Evolutionary conservation across 1,284 basidiomycete species (phyloP), one percentile per base, ranked within the genome.

Genomic region (Leccinum discolor): DNA sequence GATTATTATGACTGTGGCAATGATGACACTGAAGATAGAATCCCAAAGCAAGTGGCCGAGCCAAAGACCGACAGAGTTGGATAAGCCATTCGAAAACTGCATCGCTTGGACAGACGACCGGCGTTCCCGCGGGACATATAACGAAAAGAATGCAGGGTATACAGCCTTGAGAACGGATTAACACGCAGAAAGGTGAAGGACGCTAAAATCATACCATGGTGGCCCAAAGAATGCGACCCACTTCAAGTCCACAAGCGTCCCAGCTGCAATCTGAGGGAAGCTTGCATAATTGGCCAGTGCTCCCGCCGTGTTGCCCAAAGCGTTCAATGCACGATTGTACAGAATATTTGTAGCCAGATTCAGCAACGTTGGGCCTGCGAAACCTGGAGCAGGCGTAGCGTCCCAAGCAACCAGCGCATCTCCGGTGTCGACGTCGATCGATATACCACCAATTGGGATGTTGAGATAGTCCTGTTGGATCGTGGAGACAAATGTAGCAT

Each of bases 41-140:
- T 94, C 93, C 75, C 91, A 92, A 69, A 90, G 79, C 6, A 93
- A 81, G 76, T 94, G 92, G 0, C 92, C 92, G 2, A 93, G 79
- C 92, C 92, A 94, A 26, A 94, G 80, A 0, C 89, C 90, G 35
- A 86, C 76, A 5, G 92, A 91, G 63, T 90, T 82, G 5, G 88
- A 84, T 38, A 93, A 80, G 1, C 92, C 92, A 72, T 94, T 94
- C 40, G 89, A 92, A 32, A 90, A 78, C 67, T 91, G 88, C 89
- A 91, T 94, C 5, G 89, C 90, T 77, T 89, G 91, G 2, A 89
- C 90, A 52, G 85, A 86, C 8, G 88, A 89, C 56, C 83, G 82
- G 32, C 86, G 85, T 73, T 90, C 91, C 68, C 82, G 85, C 16
- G 86, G 86, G 6, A 92, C 89, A 74, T 94, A 94, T 12, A 94